phyloP scores from a whole-genome alignment of 495 filamentous ascomycete species.

The Platismatia glauca region DNA sequence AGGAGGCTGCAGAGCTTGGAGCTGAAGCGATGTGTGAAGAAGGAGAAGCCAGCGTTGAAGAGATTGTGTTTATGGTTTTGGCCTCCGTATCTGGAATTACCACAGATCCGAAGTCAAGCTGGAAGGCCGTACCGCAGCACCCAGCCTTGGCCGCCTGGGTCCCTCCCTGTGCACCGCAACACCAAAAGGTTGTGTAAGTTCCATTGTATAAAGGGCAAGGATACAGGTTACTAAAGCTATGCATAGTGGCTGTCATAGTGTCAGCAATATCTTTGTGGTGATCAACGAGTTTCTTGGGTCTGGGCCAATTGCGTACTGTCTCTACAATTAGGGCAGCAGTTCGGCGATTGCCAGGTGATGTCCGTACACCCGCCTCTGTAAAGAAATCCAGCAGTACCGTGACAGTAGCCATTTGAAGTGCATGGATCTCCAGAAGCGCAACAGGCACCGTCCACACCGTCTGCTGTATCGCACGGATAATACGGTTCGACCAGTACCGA shows the following conservation, averaged over 20 bases:
- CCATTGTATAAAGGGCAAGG: background rate
- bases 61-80: too few species aligned
- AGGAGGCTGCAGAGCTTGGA: background rate
- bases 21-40: background rate
- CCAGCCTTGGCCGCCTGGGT: background rate
- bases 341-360: background rate
- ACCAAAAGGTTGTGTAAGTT: background rate
- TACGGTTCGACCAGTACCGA: background rate
- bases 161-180: background rate
- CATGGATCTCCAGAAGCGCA: background rate
- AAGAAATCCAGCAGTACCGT: background rate
- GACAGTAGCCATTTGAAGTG: background rate
- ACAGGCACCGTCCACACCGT: constrained; percentile 3
- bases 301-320: background rate
- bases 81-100: too few species aligned
- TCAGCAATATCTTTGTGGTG: background rate
- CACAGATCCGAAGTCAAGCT: too few species aligned
- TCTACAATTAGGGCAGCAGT: constrained; percentile 19
- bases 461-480: background rate
- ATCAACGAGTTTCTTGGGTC: background rate
- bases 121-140: background rate
- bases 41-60: background rate
- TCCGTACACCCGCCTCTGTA: constrained; percentile 11
- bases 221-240: constrained; percentile 9
- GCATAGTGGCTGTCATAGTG: background rate